Percentiles rank a stretch among this genome's conserved stretches.
These are phyloP conservation scores for Blastobotrys raffinosifermentans DNA, from an alignment of 1,139 yeast species.

Conservation along the genomic window DNA sequence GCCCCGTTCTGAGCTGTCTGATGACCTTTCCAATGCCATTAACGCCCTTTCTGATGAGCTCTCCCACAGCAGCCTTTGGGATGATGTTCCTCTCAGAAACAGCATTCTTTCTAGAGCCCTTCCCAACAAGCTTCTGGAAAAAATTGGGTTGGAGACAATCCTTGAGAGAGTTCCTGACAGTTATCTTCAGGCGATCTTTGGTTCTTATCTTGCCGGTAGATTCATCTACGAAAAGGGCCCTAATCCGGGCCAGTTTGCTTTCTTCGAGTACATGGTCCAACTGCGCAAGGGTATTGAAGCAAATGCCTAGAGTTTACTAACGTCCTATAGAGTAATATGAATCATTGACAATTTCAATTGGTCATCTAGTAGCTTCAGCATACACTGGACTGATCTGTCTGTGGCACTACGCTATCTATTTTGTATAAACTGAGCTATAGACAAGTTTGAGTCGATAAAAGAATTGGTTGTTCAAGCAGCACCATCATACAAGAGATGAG, in stretches of 20 bases:
- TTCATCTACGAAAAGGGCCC: constrained; percentile 86
- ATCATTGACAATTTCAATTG: too few species aligned
- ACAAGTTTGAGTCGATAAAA: too few species aligned
- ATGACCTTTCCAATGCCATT: constrained; percentile 77
- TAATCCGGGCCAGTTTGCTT: constrained; percentile 74
- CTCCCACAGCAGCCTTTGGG: constrained; percentile 80
- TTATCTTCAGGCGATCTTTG: constrained; percentile 83
- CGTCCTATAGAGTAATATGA: too few species aligned
- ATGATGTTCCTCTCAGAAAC: constrained; percentile 71
- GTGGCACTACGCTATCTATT: too few species aligned
- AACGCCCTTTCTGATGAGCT: constrained; percentile 87
- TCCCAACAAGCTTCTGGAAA: constrained; percentile 64
- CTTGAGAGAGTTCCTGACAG: constrained; percentile 78
- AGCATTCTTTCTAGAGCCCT: constrained; percentile 69
- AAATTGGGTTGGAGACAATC: constrained; percentile 70
- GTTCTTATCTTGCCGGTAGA: constrained; percentile 81
- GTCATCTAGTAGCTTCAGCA: too few species aligned
- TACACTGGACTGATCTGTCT: too few species aligned
- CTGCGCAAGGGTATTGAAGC: constrained; percentile 20
- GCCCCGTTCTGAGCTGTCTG: constrained; percentile 75
- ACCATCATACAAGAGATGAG: too few species aligned
- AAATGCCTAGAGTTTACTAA: too few species aligned
- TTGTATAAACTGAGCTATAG: too few species aligned
- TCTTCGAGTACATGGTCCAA: constrained; percentile 60
- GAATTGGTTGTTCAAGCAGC: too few species aligned